A percentile compares a stretch with the other conserved stretches of the same genome.
These are phyloP conservation scores for Colletotrichum tanaceti DNA, from an alignment of 2,329 filamentous ascomycete genomes.

Conservation along the genomic window DNA sequence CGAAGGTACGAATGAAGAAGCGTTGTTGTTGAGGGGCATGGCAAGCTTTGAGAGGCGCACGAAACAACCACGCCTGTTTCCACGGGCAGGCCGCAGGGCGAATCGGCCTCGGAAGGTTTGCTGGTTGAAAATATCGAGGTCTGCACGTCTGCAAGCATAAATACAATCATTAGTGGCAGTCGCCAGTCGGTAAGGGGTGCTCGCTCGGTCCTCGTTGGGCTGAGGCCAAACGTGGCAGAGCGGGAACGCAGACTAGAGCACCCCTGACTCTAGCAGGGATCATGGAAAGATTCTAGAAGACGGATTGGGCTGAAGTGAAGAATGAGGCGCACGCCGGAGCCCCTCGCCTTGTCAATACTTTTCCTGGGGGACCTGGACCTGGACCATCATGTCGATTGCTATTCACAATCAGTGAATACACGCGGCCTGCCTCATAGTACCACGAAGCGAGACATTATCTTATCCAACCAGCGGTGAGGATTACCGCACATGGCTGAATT, in stretches of 20 bases:
- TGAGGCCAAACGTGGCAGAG: conserved; percentile 28
- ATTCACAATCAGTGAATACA: not conserved
- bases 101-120: conserved; percentile 15
- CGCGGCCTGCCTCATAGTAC: not conserved
- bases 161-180: not conserved
- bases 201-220: conserved; percentile 7
- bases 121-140: not conserved
- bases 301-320: conserved; percentile 37
- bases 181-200: not conserved
- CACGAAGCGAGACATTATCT: conserved; percentile 5
- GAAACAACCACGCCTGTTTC: conserved; percentile 16
- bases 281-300: conserved; percentile 39
- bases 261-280: conserved; percentile 36
- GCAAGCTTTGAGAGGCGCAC: conserved; percentile 5
- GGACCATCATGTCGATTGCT: conserved; percentile 16
- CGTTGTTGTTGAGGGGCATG: not conserved
- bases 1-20: conserved; percentile 22
- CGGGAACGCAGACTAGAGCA: conserved; percentile 30
- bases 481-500: not conserved
- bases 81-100: conserved; percentile 18
- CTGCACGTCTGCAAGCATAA: conserved; percentile 6
- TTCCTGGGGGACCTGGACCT: conserved; percentile 25
- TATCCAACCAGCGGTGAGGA: conserved; percentile 35
- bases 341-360: conserved; percentile 21
- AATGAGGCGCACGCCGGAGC: conserved; percentile 23